These are phyloP conservation scores for Candida suzukii DNA, from an alignment of 805 yeast species.

Conservation along the genomic window DNA sequence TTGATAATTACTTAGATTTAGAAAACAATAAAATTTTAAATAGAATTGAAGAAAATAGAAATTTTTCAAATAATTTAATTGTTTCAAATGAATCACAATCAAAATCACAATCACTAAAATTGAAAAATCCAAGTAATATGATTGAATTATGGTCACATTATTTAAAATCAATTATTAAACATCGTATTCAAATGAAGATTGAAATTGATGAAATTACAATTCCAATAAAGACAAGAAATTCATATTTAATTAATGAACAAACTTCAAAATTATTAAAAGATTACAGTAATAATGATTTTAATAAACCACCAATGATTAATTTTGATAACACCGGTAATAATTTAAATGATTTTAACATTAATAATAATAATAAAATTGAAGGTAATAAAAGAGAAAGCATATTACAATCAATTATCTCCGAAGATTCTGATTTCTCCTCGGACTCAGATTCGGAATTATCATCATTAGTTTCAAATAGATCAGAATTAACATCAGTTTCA, in stretches of 20 bases:
- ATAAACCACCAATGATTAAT: background rate
- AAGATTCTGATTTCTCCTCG: constrained; percentile 8
- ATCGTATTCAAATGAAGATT: constrained; percentile 21
- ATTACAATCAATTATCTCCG: constrained; percentile 10
- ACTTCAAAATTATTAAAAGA: constrained; percentile 3
- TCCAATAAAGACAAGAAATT: constrained; percentile 1
- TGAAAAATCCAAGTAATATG: too few species aligned
- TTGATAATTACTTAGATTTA: constrained; percentile 2
- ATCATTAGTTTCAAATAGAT: constrained; percentile 1
- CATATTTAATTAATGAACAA: constrained; percentile 1
- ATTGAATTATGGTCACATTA: constrained; percentile 21
- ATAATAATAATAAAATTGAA: background rate
- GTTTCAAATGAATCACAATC: background rate
- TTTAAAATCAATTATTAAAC: constrained; percentile 15
- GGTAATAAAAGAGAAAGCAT: constrained; percentile 8
- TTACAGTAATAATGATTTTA: background rate
- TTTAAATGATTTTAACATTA: too few species aligned
- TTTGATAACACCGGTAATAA: too few species aligned
- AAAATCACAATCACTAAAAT: too few species aligned
- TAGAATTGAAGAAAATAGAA: background rate
- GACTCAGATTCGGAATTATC: constrained; percentile 3
- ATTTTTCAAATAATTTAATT: background rate
- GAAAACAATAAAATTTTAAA: background rate
- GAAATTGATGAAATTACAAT: constrained; percentile 12
- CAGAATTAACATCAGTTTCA: constrained; percentile 7